Evolutionary conservation across 306 rosid species (phyloP).

Genomic region (Delonix regia): DNA sequence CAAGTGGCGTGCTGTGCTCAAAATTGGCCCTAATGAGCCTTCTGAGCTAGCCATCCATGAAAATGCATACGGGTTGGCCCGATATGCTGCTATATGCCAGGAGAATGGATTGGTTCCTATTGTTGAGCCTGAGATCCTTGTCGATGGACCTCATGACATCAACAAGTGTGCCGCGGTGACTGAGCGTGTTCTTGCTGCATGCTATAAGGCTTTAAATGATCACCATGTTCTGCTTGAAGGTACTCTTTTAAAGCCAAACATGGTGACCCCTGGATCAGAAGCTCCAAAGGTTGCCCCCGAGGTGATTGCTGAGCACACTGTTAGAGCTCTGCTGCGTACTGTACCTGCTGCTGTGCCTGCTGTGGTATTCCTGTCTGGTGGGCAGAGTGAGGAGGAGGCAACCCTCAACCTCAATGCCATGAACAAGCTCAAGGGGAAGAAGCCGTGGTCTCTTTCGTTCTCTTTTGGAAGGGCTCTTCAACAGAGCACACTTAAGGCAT

Average conservation of each 20-base stretch:
- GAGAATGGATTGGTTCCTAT: slow-evolving; percentile 27
- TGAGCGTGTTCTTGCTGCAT: slow-evolving; percentile 25
- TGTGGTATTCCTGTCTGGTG: slow-evolving; percentile 29
- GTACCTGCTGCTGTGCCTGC: slow-evolving; percentile 20
- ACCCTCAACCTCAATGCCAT: slow-evolving; percentile 25
- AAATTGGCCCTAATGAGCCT: slow-evolving; percentile 15
- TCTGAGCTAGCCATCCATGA: slow-evolving; percentile 25
- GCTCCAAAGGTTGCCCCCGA: slow-evolving; percentile 7
- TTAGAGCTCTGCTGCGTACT: slow-evolving; percentile 21
- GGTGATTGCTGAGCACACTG: slow-evolving; percentile 30
- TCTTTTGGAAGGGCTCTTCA: slow-evolving; percentile 33
- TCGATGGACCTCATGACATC: slow-evolving; percentile 25
- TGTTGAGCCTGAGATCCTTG: slow-evolving; percentile 26
- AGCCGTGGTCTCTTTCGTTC: slow-evolving; percentile 30
- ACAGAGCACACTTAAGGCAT: slow-evolving; percentile 22
- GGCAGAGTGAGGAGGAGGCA: slow-evolving; percentile 30
- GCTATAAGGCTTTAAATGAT: slow-evolving; percentile 22
- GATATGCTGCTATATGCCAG: slow-evolving; percentile 29
- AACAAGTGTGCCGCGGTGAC: slow-evolving; percentile 25
- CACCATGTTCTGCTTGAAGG: slow-evolving; percentile 26
- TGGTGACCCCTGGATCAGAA: slow-evolving; percentile 30
- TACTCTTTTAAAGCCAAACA: slow-evolving; percentile 18
- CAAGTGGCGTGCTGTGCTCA: slow-evolving; percentile 24
- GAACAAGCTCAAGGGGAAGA: slow-evolving; percentile 26
- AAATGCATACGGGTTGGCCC: slow-evolving; percentile 20